Evolutionary conservation across 495 filamentous ascomycete genomes (phyloP), one percentile per base, ranked within the genome.

Genomic region (Tuber microsphaerosporum): DNA sequence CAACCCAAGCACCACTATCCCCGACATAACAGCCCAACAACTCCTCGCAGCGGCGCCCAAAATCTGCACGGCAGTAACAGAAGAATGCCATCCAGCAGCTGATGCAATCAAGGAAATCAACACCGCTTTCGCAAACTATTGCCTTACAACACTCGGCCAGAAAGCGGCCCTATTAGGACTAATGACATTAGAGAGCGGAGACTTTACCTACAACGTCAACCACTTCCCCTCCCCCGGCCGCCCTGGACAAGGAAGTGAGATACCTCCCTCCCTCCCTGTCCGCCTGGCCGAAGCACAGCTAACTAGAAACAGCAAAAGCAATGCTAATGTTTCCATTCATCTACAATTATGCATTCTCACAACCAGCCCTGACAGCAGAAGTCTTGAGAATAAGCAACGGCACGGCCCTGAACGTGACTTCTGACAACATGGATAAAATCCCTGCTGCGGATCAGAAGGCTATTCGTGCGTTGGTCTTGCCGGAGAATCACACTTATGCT

Each of bases 121-220:
- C 65, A 76, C 84, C 2, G 88, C 89, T 20, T 90, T 92, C 82
- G 71, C 75, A 19, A 86, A 84, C 0, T 92, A 91, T 84, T 71
- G 82, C 4, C 86, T 93, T 65, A 86, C 82, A 46, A 84, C 83
- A 42, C 81, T 85, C 0, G 87, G 84, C 6, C 88, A 91, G 80
- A 88, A 90, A 73, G 89, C 92, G 2, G 92, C 89, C 17, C 74
- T 93, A 16, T 78, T 92, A 73, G 84, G 86, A 2, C 78, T 90
- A 51, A 91, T 93, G 81, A 88, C 89, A 7, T 89, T 89, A 83
- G 93, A 97, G 83, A 88, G 86, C 34, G 88, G 73, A 48, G 87
- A 92, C 43, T 91, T 92, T 84, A 86, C 88, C 81, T 91, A 87
- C 85, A 92, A 89, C 79, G 86, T 86, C 80, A 92, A 92, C 78